Percentiles rank a stretch among this genome's conserved stretches.
These are phyloP conservation scores for Fabrea salina DNA, from an alignment of 169 alveolate species.

Conservation along the genomic window DNA sequence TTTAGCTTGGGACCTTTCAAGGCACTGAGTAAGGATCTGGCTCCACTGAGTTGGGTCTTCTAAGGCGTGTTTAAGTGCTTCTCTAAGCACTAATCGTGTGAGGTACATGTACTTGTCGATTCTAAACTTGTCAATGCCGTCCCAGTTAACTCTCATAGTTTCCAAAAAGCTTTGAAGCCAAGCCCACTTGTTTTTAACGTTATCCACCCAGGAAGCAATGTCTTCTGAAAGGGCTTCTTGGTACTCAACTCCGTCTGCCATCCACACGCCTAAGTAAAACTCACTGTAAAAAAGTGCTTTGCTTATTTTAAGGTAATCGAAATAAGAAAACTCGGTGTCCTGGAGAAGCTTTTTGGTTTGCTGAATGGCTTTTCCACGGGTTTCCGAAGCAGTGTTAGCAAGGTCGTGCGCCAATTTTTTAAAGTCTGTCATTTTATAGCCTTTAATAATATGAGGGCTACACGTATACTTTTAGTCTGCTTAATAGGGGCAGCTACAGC, in stretches of 20 bases:
- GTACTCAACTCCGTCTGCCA: constrained; percentile 1
- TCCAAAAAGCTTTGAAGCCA: not conserved
- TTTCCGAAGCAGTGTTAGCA: no score
- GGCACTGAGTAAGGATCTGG: not conserved
- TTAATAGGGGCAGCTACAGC: no score
- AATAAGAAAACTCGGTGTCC: no score
- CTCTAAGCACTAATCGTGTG: not conserved
- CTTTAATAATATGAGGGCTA: no score
- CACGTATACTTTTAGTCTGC: no score
- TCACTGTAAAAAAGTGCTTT: constrained; percentile 6
- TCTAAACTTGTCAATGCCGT: not conserved
- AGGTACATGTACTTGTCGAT: not conserved
- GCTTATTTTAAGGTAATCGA: not conserved
- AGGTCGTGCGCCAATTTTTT: no score
- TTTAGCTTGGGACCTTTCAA: not conserved
- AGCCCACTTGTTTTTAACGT: not conserved
- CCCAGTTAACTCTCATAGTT: not conserved
- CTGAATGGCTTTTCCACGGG: no score
- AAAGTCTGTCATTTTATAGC: no score
- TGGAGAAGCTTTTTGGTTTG: no score
- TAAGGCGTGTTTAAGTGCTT: not conserved
- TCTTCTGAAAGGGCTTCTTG: not conserved
- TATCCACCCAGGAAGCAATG: not conserved
- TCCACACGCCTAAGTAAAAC: not conserved
- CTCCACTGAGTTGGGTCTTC: not conserved